Conservation (phyloP, 1,139 yeast genomes). For the Magnusiomyces fungicola region DNA sequence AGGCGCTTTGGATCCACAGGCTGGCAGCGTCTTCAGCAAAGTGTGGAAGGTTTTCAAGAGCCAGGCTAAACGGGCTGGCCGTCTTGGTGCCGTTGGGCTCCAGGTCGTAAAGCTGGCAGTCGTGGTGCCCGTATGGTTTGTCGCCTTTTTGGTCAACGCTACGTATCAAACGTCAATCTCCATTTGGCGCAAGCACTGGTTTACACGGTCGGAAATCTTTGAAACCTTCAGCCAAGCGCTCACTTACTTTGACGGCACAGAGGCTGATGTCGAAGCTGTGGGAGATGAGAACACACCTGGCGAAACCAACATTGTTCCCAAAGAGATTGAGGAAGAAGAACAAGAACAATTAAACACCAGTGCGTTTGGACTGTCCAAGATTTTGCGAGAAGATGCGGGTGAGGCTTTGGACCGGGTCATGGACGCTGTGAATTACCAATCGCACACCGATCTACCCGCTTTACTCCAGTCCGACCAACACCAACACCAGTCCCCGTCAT, state of each 20-base stretch:
- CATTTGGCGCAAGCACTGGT: conserved; percentile 19
- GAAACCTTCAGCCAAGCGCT: background rate
- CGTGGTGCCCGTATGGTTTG: conserved; percentile 31
- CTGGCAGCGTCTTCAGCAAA: background rate
- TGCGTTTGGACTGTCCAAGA: background rate
- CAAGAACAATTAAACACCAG: too few species aligned
- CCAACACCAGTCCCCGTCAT: conserved; percentile 36
- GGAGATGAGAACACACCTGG: too few species aligned
- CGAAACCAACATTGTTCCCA: too few species aligned
- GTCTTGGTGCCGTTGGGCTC: conserved; percentile 8
- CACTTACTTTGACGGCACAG: background rate
- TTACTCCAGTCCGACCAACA: background rate
- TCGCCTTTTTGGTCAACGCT: conserved; percentile 30
- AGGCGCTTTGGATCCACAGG: conserved; percentile 5
- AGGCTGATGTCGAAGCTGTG: background rate
- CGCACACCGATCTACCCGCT: background rate
- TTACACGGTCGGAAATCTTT: conserved; percentile 5
- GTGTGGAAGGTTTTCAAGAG: background rate
- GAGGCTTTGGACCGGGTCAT: background rate
- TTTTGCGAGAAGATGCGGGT: background rate
- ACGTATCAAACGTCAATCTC: conserved; percentile 27
- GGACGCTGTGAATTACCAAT: background rate
- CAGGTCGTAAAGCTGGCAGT: conserved; percentile 20
- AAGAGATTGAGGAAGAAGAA: too few species aligned
- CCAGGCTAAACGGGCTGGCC: background rate